Conservation (phyloP, 441 rosid species). For the Brassica balearica region DNA sequence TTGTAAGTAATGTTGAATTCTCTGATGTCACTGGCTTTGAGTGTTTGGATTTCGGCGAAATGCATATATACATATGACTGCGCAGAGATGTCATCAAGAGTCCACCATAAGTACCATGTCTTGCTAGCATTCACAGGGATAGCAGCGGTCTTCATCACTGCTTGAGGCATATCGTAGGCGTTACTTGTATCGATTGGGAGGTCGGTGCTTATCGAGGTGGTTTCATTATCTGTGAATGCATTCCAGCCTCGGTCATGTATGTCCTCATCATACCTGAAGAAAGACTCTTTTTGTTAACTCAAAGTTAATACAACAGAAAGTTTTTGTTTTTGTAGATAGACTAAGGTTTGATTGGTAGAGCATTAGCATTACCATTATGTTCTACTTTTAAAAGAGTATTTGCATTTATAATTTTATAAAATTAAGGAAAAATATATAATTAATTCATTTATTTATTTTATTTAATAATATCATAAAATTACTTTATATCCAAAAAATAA, state of each 20-base stretch:
- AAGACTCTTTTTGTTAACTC: not conserved
- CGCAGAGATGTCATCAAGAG: not conserved
- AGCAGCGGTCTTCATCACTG: slow-evolving; percentile 12
- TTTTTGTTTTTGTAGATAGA: no score
- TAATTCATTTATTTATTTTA: no score
- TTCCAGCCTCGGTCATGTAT: slow-evolving; percentile 21
- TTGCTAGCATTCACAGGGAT: not conserved
- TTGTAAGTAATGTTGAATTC: slow-evolving; percentile 37
- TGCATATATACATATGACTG: slow-evolving; percentile 42
- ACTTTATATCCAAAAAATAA: no score
- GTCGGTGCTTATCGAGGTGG: slow-evolving; percentile 16
- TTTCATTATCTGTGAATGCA: not conserved
- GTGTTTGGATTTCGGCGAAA: slow-evolving; percentile 47
- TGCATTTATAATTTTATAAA: no score
- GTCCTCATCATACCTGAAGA: slow-evolving; percentile 47
- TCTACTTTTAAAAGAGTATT: no score
- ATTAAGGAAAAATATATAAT: no score
- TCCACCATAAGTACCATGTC: slow-evolving; percentile 18
- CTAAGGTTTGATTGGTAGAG: no score
- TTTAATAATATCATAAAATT: no score
- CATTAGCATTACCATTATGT: no score
- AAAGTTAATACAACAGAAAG: no score
- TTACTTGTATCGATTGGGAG: not conserved
- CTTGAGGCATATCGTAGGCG: not conserved
- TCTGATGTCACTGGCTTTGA: slow-evolving; percentile 35